These are phyloP conservation scores for Cladorrhinum sp. DNA, from an alignment of 2,329 filamentous ascomycete species.

Conservation along the genomic window DNA sequence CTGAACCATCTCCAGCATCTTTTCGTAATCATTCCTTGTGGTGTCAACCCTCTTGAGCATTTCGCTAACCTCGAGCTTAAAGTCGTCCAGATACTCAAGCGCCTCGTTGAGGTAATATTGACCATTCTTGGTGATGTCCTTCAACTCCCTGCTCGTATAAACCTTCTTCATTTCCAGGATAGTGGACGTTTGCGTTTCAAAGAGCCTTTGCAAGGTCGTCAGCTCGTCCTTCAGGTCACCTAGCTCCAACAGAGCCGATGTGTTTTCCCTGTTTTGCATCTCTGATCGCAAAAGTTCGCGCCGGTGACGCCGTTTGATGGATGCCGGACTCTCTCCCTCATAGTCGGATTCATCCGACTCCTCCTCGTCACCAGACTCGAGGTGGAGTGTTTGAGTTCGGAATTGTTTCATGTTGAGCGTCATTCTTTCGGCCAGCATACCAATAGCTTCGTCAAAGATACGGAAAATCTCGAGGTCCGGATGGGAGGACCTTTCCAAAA, in stretches of 20 bases:
- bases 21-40: conserved; percentile 61
- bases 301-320: conserved; percentile 43
- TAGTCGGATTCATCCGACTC: conserved; percentile 33
- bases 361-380: conserved; percentile 33
- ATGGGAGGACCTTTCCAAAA: conserved; percentile 58
- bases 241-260: conserved; percentile 59
- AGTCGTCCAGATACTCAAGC: conserved; percentile 51
- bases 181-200: conserved; percentile 53
- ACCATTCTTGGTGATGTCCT: conserved; percentile 43
- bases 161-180: conserved; percentile 47
- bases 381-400: conserved; percentile 53
- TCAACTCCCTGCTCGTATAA: conserved; percentile 42
- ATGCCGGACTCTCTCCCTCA: conserved; percentile 36
- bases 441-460: conserved; percentile 65
- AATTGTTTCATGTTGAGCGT: conserved; percentile 61
- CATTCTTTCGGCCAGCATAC: conserved; percentile 60
- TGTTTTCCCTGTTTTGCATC: conserved; percentile 59
- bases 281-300: conserved; percentile 45
- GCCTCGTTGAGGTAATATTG: conserved; percentile 52
- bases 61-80: conserved; percentile 50
- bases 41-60: conserved; percentile 57
- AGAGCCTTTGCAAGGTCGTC: conserved; percentile 52
- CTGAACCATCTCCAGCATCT: conserved; percentile 64
- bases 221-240: conserved; percentile 64
- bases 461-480: conserved; percentile 61